Evolutionary conservation across 2,329 filamentous ascomycete genomes (phyloP).

Genomic region (Arthrobotrys megalospora): DNA sequence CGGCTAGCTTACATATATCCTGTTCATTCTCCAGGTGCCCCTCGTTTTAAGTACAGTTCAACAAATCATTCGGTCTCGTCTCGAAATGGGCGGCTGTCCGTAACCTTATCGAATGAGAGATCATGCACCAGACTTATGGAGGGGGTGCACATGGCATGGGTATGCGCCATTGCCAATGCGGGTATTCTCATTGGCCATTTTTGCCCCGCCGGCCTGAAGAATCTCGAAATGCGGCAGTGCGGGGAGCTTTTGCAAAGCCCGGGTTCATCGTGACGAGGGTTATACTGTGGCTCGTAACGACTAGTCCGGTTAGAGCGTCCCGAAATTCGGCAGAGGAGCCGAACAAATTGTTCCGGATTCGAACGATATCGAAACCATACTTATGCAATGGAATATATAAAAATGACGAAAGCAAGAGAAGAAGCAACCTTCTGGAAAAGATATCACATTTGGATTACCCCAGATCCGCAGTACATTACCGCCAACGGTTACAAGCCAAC

Average conservation of each 20-base stretch:
- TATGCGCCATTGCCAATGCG: conserved; percentile 43
- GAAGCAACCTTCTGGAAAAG: neutral
- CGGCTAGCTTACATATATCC: conserved; percentile 5
- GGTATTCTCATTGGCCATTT: conserved; percentile 29
- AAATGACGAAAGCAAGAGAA: neutral
- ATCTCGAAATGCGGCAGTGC: conserved; percentile 41
- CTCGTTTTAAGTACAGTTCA: conserved; percentile 31
- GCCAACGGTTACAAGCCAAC: neutral
- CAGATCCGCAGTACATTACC: conserved; percentile 35
- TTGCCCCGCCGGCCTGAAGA: conserved; percentile 6
- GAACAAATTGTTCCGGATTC: neutral
- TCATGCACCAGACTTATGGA: neutral
- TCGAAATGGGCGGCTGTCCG: conserved; percentile 43
- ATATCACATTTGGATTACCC: conserved; percentile 34
- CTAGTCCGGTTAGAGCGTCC: neutral
- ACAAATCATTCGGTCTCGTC: conserved; percentile 27
- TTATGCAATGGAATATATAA: neutral
- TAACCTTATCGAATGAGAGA: conserved; percentile 44
- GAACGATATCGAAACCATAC: neutral
- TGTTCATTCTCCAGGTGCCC: conserved; percentile 22
- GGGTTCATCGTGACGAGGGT: conserved; percentile 35
- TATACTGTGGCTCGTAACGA: conserved; percentile 39
- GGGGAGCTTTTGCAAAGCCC: conserved; percentile 35
- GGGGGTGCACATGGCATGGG: conserved; percentile 3
- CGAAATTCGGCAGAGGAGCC: conserved; percentile 1